A percentile compares a stretch with the other conserved stretches of the same genome.
Conservation (phyloP, 306 rosid species). For the Inga oerstediana region DNA sequence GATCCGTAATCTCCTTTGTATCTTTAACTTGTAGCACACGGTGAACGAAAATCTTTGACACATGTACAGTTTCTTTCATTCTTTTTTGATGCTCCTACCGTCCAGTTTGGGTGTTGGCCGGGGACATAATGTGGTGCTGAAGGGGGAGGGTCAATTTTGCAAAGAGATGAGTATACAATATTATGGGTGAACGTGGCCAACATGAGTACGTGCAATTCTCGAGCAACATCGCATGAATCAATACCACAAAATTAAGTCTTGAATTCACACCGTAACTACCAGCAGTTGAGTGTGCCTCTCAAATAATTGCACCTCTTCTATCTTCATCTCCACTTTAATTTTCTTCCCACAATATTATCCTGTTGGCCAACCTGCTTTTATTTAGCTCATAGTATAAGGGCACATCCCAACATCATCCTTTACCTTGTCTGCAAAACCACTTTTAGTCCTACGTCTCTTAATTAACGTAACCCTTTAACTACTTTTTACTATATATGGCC, state of each 20-base stretch:
- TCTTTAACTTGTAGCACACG: slow-evolving; percentile 8
- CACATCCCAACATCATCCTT: slow-evolving; percentile 46
- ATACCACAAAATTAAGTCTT: slow-evolving; percentile 22
- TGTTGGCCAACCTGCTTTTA: slow-evolving; percentile 29
- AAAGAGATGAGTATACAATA: not conserved
- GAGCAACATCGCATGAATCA: slow-evolving; percentile 37
- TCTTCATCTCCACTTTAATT: slow-evolving; percentile 27
- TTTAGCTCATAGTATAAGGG: slow-evolving; percentile 21
- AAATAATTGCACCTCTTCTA: slow-evolving; percentile 45
- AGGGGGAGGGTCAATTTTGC: not conserved
- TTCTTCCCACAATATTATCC: slow-evolving; percentile 30
- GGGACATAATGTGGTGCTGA: slow-evolving; percentile 1
- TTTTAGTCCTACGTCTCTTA: not conserved
- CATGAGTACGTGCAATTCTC: slow-evolving; percentile 37
- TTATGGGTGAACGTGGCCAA: slow-evolving; percentile 32
- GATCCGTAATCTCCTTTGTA: not conserved
- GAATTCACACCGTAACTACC: slow-evolving; percentile 28
- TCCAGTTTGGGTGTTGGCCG: slow-evolving; percentile 17
- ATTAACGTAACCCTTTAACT: not conserved
- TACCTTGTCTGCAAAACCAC: slow-evolving; percentile 43
- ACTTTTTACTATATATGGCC: not conserved
- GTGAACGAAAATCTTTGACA: slow-evolving; percentile 34
- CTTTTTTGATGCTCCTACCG: not conserved
- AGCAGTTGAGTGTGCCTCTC: slow-evolving; percentile 48
- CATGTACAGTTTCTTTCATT: not conserved